Percentiles rank a stretch among this genome's conserved stretches.
Evolutionary conservation across 352 stramenopile genomes (phyloP).

Genomic region (Globisporangium paroecandrum): DNA sequence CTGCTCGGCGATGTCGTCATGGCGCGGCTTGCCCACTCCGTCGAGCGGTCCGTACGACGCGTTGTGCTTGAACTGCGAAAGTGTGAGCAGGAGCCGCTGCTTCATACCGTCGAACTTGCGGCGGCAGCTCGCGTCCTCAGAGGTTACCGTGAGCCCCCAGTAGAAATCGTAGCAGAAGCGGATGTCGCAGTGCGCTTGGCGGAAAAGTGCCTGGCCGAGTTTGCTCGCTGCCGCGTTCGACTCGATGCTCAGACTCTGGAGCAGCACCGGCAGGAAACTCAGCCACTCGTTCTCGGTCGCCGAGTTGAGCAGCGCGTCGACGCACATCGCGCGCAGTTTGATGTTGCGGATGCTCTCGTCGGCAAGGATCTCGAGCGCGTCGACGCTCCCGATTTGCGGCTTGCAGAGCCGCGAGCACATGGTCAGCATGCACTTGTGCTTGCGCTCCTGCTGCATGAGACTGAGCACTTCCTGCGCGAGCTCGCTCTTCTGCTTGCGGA

Average conservation of each 20-base stretch:
- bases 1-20: slow-evolving; percentile 69
- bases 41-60: slow-evolving; percentile 36
- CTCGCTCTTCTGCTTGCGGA: background rate
- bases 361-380: slow-evolving; percentile 73
- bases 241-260: slow-evolving; percentile 75
- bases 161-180: slow-evolving; percentile 86
- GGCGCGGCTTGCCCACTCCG: slow-evolving; percentile 26
- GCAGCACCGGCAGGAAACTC: slow-evolving; percentile 68
- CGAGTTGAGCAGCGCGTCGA: slow-evolving; percentile 60
- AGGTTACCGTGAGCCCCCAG: slow-evolving; percentile 81
- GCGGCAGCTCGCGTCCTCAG: slow-evolving; percentile 66
- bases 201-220: slow-evolving; percentile 62
- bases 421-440: slow-evolving; percentile 83
- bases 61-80: slow-evolving; percentile 64
- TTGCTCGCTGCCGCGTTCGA: slow-evolving; percentile 59
- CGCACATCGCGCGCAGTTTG: slow-evolving; percentile 50
- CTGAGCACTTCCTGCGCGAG: slow-evolving; percentile 60
- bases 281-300: slow-evolving; percentile 78
- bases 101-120: slow-evolving; percentile 83
- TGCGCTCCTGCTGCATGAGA: slow-evolving; percentile 59
- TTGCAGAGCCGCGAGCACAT: slow-evolving; percentile 85
- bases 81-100: slow-evolving; percentile 67
- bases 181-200: slow-evolving; percentile 72
- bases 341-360: slow-evolving; percentile 65
- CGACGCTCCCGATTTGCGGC: slow-evolving; percentile 65